phyloP scores from a whole-genome alignment of 2,329 filamentous ascomycete genomes.

The Botryotinia convoluta region DNA sequence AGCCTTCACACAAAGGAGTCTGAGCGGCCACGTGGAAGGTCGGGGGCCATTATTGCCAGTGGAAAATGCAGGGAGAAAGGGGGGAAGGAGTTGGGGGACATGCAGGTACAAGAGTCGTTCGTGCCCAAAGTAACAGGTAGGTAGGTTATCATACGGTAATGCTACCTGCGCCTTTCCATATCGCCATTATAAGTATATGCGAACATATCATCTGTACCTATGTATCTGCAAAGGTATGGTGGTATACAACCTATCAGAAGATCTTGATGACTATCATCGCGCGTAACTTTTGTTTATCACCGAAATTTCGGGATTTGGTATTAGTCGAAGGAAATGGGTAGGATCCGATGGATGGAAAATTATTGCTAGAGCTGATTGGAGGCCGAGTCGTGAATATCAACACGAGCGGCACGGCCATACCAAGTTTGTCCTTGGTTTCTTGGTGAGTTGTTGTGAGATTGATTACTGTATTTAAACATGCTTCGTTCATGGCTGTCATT shows the following conservation, averaged over 20 bases:
- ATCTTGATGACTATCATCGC: background rate
- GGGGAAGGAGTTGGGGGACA: slow-evolving; percentile 1
- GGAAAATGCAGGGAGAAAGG: slow-evolving; percentile 6
- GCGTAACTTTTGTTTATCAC: background rate
- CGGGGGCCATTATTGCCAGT: slow-evolving; percentile 7
- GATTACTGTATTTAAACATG: background rate
- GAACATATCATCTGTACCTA: background rate
- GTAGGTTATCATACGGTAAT: background rate
- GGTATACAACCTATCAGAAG: background rate
- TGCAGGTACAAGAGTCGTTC: slow-evolving; percentile 9
- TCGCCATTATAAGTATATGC: background rate
- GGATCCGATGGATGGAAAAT: slow-evolving; percentile 12
- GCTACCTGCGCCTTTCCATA: slow-evolving; percentile 16
- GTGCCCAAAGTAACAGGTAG: background rate
- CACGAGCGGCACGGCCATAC: slow-evolving; percentile 5
- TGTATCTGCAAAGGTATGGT: background rate
- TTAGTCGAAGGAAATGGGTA: background rate
- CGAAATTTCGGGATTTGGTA: slow-evolving; percentile 10
- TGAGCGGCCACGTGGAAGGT: slow-evolving; percentile 19
- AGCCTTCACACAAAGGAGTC: slow-evolving; percentile 8
- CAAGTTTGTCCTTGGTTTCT: background rate
- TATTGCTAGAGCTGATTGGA: background rate
- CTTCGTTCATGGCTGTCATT: background rate
- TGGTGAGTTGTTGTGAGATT: background rate
- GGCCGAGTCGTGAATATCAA: background rate